Evolutionary conservation across 257 asterid species (phyloP).

Genomic region (Solanum arcanum): DNA sequence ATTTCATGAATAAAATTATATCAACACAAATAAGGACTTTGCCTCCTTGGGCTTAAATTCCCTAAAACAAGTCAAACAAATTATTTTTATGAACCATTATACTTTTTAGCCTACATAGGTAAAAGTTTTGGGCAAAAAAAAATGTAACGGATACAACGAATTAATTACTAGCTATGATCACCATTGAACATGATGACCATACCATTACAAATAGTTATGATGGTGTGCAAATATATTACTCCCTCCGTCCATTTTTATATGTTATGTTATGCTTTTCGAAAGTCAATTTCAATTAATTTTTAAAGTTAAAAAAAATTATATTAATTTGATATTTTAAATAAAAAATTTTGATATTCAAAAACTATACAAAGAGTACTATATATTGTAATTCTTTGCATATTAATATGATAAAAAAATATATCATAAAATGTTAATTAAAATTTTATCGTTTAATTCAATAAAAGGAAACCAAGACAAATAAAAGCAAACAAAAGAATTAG

Average conservation of each 20-base stretch:
- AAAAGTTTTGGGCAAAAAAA: neutral
- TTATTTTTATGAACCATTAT: neutral
- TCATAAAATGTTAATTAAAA: too few relatives aligned
- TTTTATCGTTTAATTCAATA: too few relatives aligned
- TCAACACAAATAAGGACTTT: neutral
- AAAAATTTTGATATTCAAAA: too few relatives aligned
- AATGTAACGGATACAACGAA: neutral
- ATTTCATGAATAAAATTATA: neutral
- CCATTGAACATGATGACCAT: neutral
- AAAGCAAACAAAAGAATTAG: too few relatives aligned
- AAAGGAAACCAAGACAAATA: too few relatives aligned
- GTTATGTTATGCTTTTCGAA: too few relatives aligned
- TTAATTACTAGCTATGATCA: neutral
- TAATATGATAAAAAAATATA: too few relatives aligned
- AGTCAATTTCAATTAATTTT: rapidly evolving
- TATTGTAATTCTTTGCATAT: too few relatives aligned
- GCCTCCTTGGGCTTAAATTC: neutral
- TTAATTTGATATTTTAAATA: too few relatives aligned
- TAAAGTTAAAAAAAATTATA: too few relatives aligned
- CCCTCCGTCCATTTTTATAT: too few relatives aligned
- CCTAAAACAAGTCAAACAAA: neutral
- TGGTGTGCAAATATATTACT: neutral
- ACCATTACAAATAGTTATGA: neutral
- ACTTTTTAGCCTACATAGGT: neutral
- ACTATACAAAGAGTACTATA: too few relatives aligned